Evolutionary conservation across 345 rosid species (phyloP).

Genomic region (Eucalyptus marginata): DNA sequence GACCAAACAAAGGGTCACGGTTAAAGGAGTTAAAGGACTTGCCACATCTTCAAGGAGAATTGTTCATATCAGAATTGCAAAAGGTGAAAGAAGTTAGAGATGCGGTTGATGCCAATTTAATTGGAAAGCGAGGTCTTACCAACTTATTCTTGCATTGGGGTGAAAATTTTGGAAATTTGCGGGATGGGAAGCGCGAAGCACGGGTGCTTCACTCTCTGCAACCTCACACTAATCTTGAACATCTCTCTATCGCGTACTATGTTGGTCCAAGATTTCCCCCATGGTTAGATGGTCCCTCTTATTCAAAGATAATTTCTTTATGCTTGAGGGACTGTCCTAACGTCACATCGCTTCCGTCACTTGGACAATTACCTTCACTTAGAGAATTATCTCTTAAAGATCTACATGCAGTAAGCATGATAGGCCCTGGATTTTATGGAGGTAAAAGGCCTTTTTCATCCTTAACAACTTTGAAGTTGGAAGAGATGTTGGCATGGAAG

Average conservation of each 20-base stretch:
- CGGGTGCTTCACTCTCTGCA: neutral
- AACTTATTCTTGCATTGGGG: neutral
- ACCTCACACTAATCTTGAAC: neutral
- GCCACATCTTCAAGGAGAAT: neutral
- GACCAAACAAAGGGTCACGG: neutral
- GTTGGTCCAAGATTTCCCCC: neutral
- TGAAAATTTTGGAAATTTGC: neutral
- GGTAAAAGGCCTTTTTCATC: neutral
- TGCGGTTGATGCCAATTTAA: neutral
- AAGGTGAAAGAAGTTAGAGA: neutral
- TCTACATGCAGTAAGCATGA: neutral
- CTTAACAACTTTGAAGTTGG: neutral
- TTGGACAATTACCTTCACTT: neutral
- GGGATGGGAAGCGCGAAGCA: fast-evolving
- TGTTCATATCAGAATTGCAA: neutral
- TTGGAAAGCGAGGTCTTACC: neutral
- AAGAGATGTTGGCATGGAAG: neutral
- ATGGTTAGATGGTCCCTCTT: neutral
- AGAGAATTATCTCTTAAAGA: too few relatives aligned
- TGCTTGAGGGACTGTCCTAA: neutral
- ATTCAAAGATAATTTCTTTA: neutral
- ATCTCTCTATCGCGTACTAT: neutral
- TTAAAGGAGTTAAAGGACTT: neutral
- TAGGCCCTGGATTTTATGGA: neutral
- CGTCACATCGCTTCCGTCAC: neutral